A percentile compares a stretch with the other conserved stretches of the same genome.
These are phyloP conservation scores for Moesziomyces globuligerus DNA, from an alignment of 1,284 basidiomycete genomes.

Conservation along the genomic window DNA sequence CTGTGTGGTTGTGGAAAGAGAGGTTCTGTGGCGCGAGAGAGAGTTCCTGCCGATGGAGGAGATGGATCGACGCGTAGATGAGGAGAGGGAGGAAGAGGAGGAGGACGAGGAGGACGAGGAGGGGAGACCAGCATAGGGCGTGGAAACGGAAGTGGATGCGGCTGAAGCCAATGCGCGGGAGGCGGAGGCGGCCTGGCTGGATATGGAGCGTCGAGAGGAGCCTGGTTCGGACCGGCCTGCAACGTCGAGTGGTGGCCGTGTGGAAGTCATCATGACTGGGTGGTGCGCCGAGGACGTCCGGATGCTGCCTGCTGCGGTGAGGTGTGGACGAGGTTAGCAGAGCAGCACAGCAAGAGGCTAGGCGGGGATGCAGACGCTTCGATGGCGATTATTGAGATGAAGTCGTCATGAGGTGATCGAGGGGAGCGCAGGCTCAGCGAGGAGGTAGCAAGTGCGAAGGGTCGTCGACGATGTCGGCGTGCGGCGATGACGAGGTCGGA, in stretches of 20 bases:
- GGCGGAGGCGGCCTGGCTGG: conserved; percentile 35
- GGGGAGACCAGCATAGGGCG: conserved; percentile 19
- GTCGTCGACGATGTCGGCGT: no score
- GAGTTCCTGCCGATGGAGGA: conserved; percentile 1
- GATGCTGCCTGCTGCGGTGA: no score
- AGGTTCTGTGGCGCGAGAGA: conserved; percentile 6
- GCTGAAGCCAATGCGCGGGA: conserved; percentile 11
- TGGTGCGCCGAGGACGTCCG: no score
- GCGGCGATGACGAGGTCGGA: no score
- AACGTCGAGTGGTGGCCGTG: conserved; percentile 4
- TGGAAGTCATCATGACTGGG: conserved; percentile 15
- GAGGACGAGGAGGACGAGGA: conserved; percentile 22
- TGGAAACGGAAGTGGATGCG: conserved; percentile 16
- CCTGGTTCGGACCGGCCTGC: conserved; percentile 1
- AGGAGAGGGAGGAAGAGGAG: conserved; percentile 10
- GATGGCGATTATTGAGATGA: no score
- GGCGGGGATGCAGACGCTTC: no score
- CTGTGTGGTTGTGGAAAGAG: background rate
- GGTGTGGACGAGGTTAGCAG: no score
- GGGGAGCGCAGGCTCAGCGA: no score
- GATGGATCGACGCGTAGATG: conserved; percentile 11
- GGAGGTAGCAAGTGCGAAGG: no score
- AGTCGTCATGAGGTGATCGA: no score
- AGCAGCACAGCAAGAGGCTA: no score
- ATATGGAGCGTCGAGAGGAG: conserved; percentile 32